These are phyloP conservation scores for Limonium bicolor DNA, from an alignment of 148 eudicot species.

Conservation along the genomic window DNA sequence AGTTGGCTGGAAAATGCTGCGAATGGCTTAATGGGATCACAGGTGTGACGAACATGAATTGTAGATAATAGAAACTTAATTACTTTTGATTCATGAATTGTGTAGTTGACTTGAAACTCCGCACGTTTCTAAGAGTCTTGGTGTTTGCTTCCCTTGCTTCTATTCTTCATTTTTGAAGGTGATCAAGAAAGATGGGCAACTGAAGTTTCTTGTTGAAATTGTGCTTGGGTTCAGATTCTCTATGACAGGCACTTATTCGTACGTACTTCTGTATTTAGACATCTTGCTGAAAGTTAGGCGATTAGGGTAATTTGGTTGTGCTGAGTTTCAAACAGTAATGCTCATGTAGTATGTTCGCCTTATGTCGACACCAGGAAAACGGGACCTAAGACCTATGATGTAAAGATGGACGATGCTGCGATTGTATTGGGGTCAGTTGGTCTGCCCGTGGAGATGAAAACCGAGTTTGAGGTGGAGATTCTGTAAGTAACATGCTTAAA, in stretches of 20 bases:
- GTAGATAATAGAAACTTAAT: not conserved
- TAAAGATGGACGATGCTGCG: constrained; percentile 83
- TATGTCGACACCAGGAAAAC: constrained; percentile 34
- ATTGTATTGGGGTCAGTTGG: constrained; percentile 65
- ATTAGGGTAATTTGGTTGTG: too few species aligned
- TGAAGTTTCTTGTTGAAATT: constrained; percentile 73
- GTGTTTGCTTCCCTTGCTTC: not conserved
- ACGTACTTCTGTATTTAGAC: too few species aligned
- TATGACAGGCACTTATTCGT: constrained; percentile 70
- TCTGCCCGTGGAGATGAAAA: constrained; percentile 64
- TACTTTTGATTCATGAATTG: constrained; percentile 1
- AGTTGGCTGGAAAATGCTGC: constrained; percentile 99
- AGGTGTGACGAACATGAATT: constrained; percentile 23
- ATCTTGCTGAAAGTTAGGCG: too few species aligned
- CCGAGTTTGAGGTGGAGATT: constrained; percentile 51
- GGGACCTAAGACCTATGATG: constrained; percentile 38
- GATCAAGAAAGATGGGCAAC: constrained; percentile 45
- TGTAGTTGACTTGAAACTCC: too few species aligned
- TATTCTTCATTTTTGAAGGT: constrained; percentile 26
- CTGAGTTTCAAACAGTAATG: too few species aligned
- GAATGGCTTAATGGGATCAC: constrained; percentile 94
- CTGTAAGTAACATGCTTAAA: constrained; percentile 34
- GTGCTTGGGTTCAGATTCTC: constrained; percentile 77
- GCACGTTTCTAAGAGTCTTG: too few species aligned
- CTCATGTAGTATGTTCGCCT: too few species aligned